Evolutionary conservation across 768 basidiomycete species (phyloP).

Genomic region (Amanita pallidorosea): DNA sequence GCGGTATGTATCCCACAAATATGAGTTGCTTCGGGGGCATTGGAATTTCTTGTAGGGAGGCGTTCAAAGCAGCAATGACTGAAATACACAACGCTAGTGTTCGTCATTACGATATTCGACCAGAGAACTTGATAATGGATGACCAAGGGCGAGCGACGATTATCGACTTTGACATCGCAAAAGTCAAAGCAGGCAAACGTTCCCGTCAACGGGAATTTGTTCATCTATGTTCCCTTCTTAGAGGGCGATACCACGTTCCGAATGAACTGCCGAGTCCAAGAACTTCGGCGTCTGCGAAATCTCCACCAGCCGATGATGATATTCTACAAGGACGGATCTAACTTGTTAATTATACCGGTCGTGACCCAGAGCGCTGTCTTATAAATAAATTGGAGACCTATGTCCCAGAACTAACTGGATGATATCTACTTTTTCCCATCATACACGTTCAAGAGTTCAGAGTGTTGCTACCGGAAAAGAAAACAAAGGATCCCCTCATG

Average conservation of each 20-base stretch:
- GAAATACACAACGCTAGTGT: neutral
- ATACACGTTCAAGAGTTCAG: too few relatives aligned
- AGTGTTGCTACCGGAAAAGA: too few relatives aligned
- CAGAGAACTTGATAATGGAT: constrained; percentile 2
- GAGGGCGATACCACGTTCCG: neutral
- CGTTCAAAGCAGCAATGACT: neutral
- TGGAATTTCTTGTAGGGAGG: neutral
- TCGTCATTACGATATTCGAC: neutral
- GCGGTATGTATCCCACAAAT: neutral
- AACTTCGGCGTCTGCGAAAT: neutral
- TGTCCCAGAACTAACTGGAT: too few relatives aligned
- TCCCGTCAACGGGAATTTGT: neutral
- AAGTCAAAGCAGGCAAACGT: neutral
- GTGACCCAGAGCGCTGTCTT: too few relatives aligned
- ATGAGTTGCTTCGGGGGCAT: neutral
- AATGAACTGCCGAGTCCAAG: neutral
- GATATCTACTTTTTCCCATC: too few relatives aligned
- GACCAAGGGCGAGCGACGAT: neutral
- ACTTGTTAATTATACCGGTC: neutral
- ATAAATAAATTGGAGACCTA: too few relatives aligned
- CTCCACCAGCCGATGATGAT: neutral
- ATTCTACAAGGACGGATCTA: neutral
- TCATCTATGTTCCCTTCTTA: neutral
- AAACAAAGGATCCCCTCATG: too few relatives aligned
- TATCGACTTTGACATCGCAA: neutral